Conservation (phyloP, 2,329 filamentous ascomycete genomes). For the Lasiodiplodia theobromae region DNA sequence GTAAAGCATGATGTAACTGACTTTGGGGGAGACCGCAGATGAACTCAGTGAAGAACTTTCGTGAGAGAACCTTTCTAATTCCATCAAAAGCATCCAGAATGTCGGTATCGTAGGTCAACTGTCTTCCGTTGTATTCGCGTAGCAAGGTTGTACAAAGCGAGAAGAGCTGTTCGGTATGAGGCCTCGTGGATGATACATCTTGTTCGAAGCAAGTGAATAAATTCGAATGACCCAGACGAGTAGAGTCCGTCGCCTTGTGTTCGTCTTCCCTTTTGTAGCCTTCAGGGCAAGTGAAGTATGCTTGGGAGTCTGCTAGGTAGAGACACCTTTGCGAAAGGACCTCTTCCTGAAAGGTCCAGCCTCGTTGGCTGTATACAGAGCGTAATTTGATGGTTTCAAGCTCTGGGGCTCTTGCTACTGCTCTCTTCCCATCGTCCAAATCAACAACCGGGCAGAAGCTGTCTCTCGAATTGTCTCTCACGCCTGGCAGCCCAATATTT, state of each 20-base stretch:
- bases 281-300: background rate
- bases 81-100: background rate
- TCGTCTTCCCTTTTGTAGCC: background rate
- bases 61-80: background rate
- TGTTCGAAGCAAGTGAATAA: background rate
- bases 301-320: background rate
- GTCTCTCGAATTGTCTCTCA: background rate
- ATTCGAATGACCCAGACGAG: background rate
- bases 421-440: background rate
- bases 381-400: background rate
- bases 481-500: background rate
- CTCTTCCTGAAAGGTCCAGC: background rate
- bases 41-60: background rate
- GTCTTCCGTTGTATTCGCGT: background rate
- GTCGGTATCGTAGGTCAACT: background rate
- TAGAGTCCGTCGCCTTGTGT: background rate
- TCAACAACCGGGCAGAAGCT: background rate
- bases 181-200: too few species aligned
- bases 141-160: background rate
- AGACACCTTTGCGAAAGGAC: background rate
- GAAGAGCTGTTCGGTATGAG: background rate
- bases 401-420: background rate
- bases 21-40: background rate
- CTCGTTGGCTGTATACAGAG: background rate
- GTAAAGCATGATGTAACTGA: background rate